Conservation (phyloP, 2,329 filamentous ascomycete genomes). For the Lomentospora prolificans region DNA sequence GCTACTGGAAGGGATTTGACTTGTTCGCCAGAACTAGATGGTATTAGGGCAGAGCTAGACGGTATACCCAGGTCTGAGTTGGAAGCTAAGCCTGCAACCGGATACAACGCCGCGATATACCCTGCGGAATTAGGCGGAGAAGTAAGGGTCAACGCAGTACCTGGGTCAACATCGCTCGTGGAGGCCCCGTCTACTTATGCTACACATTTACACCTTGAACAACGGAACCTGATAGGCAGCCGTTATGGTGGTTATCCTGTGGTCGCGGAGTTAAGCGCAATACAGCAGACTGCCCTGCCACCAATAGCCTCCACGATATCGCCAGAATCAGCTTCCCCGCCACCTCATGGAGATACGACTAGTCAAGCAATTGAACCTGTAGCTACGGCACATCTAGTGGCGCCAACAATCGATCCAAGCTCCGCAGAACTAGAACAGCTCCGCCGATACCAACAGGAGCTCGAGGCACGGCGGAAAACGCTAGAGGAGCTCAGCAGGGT, state of each 20-base stretch:
- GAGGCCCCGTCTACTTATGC: background rate
- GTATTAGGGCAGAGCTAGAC: background rate
- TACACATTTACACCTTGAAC: background rate
- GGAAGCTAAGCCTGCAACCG: background rate
- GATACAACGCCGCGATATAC: background rate
- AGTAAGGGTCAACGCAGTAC: background rate
- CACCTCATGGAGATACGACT: background rate
- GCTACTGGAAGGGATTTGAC: background rate
- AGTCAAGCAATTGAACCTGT: background rate
- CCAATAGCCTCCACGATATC: background rate
- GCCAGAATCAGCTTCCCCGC: background rate
- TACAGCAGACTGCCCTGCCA: background rate
- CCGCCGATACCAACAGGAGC: background rate
- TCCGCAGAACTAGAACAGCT: background rate
- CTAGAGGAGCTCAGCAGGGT: background rate
- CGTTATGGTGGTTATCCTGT: background rate
- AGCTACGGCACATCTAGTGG: background rate
- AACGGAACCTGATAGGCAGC: background rate
- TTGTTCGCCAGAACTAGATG: background rate
- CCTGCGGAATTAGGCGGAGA: background rate
- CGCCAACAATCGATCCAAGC: background rate
- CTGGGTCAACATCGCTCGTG: background rate
- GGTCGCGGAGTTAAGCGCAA: background rate
- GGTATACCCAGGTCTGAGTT: background rate
- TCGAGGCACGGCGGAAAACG: background rate